Percentiles rank a stretch among this genome's conserved stretches.
These are phyloP conservation scores for Fusarium clavum DNA, from an alignment of 2,329 filamentous ascomycete genomes.

Conservation along the genomic window DNA sequence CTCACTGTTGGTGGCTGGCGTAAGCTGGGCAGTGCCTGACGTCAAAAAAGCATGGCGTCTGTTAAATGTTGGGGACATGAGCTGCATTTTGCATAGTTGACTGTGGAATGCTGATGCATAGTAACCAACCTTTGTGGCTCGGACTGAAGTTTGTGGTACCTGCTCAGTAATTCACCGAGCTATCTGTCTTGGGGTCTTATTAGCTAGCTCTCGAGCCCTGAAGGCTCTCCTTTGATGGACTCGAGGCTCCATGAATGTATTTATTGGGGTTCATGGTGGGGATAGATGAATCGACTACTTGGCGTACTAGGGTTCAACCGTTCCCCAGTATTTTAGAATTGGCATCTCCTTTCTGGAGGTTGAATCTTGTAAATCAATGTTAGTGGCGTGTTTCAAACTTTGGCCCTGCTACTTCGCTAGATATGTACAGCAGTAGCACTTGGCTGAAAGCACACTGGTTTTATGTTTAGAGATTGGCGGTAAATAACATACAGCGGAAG, in stretches of 20 bases:
- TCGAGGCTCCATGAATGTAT: slow-evolving; percentile 2
- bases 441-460: background rate
- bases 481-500: background rate
- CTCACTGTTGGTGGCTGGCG: slow-evolving; percentile 32
- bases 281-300: slow-evolving; percentile 23
- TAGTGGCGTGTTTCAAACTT: slow-evolving; percentile 21
- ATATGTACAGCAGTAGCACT: background rate
- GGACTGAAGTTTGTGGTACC: slow-evolving; percentile 2
- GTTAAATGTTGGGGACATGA: slow-evolving; percentile 39
- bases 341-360: slow-evolving; percentile 28
- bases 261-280: slow-evolving; percentile 26
- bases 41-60: slow-evolving; percentile 26
- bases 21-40: slow-evolving; percentile 30
- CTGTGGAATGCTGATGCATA: slow-evolving; percentile 20
- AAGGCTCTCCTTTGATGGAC: slow-evolving; percentile 9
- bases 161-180: slow-evolving; percentile 7
- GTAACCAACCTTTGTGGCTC: slow-evolving; percentile 11
- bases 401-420: slow-evolving; percentile 3
- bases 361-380: slow-evolving; percentile 19
- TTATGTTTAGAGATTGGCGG: background rate
- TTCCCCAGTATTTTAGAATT: slow-evolving; percentile 40
- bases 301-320: slow-evolving; percentile 17
- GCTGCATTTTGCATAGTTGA: slow-evolving; percentile 14
- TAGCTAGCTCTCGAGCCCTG: background rate
- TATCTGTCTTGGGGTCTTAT: background rate